Evolutionary conservation across 306 rosid species (phyloP).

Genomic region (Lathyrus tuberosus): DNA sequence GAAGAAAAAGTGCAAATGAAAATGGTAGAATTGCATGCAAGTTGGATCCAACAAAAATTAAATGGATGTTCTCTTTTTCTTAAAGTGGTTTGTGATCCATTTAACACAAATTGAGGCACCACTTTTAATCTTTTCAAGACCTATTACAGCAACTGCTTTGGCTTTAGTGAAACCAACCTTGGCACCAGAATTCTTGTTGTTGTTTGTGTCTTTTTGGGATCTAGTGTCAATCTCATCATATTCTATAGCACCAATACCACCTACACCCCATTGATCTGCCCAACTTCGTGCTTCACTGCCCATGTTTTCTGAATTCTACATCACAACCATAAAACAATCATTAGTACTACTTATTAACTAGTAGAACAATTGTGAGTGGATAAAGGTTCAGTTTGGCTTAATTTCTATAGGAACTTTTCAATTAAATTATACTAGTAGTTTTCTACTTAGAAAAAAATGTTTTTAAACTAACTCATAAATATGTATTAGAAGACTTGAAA

Average conservation of each 20-base stretch:
- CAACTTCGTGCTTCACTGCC: constrained; percentile 72
- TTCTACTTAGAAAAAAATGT: not conserved
- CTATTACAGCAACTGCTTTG: constrained; percentile 58
- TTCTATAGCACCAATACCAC: constrained; percentile 70
- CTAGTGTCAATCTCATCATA: constrained; percentile 47
- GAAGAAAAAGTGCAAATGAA: not conserved
- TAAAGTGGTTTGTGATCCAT: constrained; percentile 75
- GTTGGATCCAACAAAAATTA: constrained; percentile 10
- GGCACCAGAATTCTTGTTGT: constrained; percentile 57
- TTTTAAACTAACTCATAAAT: not conserved
- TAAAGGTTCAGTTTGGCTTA: not conserved
- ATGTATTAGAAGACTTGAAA: not conserved
- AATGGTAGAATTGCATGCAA: constrained; percentile 16
- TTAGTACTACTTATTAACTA: too few relatives aligned
- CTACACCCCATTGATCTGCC: constrained; percentile 93
- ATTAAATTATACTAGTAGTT: not conserved
- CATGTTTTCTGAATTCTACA: constrained; percentile 44
- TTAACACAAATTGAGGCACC: constrained; percentile 63
- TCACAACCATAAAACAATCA: not conserved
- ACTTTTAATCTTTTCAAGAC: constrained; percentile 63
- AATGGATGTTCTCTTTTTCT: constrained; percentile 53
- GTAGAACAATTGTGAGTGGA: not conserved
- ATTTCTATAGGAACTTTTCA: not conserved
- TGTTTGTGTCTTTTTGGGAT: constrained; percentile 43
- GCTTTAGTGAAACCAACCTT: constrained; percentile 63